A percentile compares a stretch with the other conserved stretches of the same genome.
Evolutionary conservation across 768 basidiomycete species (phyloP).

Genomic region (Mrakia hoshinonis): DNA sequence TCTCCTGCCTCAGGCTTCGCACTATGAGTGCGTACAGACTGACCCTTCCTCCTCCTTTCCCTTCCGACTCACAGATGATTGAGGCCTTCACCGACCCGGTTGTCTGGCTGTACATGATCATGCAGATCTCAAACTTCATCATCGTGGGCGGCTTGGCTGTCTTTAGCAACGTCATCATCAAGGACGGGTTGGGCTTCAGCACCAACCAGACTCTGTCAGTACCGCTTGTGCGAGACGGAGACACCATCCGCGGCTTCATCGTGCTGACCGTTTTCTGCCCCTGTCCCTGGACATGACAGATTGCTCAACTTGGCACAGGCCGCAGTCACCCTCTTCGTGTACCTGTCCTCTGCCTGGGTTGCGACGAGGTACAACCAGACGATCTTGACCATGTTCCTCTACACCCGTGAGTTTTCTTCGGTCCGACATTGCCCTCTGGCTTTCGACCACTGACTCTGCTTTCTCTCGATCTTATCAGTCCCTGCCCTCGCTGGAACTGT

Average conservation of each 20-base stretch:
- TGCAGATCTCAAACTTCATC: conserved; percentile 31
- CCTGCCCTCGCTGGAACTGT: conserved; percentile 48
- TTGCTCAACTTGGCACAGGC: conserved; percentile 43
- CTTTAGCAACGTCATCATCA: conserved; percentile 51
- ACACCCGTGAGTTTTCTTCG: neutral
- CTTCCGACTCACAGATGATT: conserved; percentile 40
- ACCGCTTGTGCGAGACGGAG: too few species aligned
- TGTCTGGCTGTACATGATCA: conserved; percentile 46
- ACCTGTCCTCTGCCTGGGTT: conserved; percentile 41
- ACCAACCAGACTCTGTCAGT: conserved; percentile 49
- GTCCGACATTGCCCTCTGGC: neutral
- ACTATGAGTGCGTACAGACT: too few species aligned
- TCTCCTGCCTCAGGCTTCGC: too few species aligned
- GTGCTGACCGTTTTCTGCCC: too few species aligned
- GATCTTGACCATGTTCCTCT: conserved; percentile 46
- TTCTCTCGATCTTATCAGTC: conserved; percentile 38
- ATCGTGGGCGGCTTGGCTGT: conserved; percentile 49
- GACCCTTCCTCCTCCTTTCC: too few species aligned
- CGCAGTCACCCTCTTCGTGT: conserved; percentile 45
- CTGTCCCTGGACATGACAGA: too few species aligned
- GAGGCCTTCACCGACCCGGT: conserved; percentile 48
- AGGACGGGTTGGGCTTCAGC: conserved; percentile 44
- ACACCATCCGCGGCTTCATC: too few species aligned
- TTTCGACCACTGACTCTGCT: neutral
- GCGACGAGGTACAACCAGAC: conserved; percentile 47